A percentile compares a stretch with the other conserved stretches of the same genome.
These are phyloP conservation scores for Cordyceps farinosa DNA, from an alignment of 2,329 filamentous ascomycete genomes.

Conservation along the genomic window DNA sequence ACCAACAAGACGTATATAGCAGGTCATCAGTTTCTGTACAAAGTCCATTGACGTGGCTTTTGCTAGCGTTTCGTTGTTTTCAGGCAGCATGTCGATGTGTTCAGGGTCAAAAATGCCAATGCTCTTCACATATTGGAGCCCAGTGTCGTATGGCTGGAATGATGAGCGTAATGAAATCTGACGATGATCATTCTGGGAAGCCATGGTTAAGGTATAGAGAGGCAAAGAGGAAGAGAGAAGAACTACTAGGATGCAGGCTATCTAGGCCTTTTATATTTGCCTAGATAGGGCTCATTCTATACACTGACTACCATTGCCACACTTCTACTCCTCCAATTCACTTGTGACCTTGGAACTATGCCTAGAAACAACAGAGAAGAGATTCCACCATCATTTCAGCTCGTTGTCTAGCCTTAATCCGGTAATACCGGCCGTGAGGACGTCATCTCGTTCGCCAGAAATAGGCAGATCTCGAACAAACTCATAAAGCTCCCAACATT, in stretches of 20 bases:
- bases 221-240: background rate
- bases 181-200: background rate
- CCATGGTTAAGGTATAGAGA: background rate
- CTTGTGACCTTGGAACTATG: background rate
- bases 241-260: background rate
- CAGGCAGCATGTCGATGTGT: too few species aligned
- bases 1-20: too few species aligned
- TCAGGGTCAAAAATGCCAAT: background rate
- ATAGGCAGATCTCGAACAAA: background rate
- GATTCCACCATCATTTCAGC: background rate
- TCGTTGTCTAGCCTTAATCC: background rate
- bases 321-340: background rate
- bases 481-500: background rate
- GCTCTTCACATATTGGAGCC: background rate
- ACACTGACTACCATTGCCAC: background rate
- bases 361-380: background rate
- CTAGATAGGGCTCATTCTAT: background rate
- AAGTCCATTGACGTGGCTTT: too few species aligned
- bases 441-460: background rate
- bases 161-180: background rate
- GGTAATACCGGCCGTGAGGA: too few species aligned
- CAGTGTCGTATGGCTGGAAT: background rate
- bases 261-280: background rate
- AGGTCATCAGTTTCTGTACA: too few species aligned
- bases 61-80: too few species aligned